phyloP scores from a whole-genome alignment of 1,284 basidiomycete genomes.

The Ceratorhiza oryzae-sativae region DNA sequence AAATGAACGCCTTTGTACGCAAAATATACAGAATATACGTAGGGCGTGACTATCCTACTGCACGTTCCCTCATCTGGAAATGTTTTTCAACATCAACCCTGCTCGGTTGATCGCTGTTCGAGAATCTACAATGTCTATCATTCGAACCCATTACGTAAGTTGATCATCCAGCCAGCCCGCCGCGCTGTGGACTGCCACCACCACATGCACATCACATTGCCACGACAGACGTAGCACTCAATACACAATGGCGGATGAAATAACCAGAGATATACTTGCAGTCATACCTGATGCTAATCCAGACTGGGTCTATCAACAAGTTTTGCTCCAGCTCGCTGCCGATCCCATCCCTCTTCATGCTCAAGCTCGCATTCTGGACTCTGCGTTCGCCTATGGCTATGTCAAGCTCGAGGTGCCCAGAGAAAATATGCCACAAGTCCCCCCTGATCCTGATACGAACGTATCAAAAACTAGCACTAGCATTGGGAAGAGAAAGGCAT shows the following conservation, averaged over 20 bases:
- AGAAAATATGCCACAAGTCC: neutral
- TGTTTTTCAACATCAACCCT: constrained; percentile 5
- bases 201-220: neutral
- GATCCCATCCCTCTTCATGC: constrained; percentile 3
- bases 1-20: neutral
- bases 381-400: constrained; percentile 15
- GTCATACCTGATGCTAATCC: constrained; percentile 22
- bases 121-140: constrained; percentile 1
- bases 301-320: constrained; percentile 9
- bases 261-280: constrained; percentile 11
- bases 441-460: neutral
- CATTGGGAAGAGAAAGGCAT: constrained; percentile 28
- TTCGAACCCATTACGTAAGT: constrained; percentile 21
- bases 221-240: neutral
- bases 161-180: neutral
- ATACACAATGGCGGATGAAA: neutral
- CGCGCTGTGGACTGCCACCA: constrained; percentile 8
- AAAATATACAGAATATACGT: neutral
- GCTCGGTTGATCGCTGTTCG: constrained; percentile 10
- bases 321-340: constrained; percentile 7
- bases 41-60: neutral
- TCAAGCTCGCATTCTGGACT: constrained; percentile 16
- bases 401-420: neutral
- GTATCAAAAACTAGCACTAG: neutral
- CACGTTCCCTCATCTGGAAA: neutral